These are phyloP conservation scores for Tetrahymena thermophila DNA, from an alignment of 73 alveolate genomes.

Conservation along the genomic window DNA sequence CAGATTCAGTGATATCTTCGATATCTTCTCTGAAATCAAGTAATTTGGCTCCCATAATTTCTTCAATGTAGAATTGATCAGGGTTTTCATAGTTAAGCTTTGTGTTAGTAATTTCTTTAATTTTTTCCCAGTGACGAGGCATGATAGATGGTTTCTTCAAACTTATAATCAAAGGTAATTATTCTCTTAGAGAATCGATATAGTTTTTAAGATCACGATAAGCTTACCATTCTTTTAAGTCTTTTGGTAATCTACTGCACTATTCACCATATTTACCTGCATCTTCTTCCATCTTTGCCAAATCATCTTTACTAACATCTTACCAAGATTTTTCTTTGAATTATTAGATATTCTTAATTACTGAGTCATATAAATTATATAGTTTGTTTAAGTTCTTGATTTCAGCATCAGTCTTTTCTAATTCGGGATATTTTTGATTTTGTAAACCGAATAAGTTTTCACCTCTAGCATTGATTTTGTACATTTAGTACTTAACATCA, in stretches of 20 bases:
- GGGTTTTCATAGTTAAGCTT: conserved; percentile 46
- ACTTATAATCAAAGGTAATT: conserved; percentile 84
- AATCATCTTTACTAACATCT: conserved; percentile 74
- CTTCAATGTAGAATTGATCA: conserved; percentile 69
- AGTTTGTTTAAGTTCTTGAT: conserved; percentile 32
- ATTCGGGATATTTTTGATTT: conserved; percentile 16
- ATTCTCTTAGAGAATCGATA: conserved; percentile 81
- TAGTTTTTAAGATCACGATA: conserved; percentile 90
- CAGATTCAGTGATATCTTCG: conserved; percentile 97
- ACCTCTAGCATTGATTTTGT: conserved; percentile 14
- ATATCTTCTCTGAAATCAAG: conserved; percentile 93
- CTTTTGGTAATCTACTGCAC: conserved; percentile 91
- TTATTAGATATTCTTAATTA: conserved; percentile 78
- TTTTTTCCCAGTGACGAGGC: conserved; percentile 95
- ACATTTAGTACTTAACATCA: conserved; percentile 82
- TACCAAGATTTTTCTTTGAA: conserved; percentile 92
- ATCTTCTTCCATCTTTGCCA: conserved; percentile 78
- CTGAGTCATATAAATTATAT: conserved; percentile 51
- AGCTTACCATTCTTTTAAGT: conserved; percentile 94
- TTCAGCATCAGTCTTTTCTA: conserved; percentile 34
- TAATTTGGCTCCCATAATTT: conserved; percentile 81
- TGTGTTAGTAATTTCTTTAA: conserved; percentile 70
- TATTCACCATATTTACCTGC: conserved; percentile 72
- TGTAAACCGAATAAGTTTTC: conserved; percentile 17
- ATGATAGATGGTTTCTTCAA: conserved; percentile 87